Evolutionary conservation across 805 yeast genomes (phyloP).

Genomic region (Candida ascalaphidarum): DNA sequence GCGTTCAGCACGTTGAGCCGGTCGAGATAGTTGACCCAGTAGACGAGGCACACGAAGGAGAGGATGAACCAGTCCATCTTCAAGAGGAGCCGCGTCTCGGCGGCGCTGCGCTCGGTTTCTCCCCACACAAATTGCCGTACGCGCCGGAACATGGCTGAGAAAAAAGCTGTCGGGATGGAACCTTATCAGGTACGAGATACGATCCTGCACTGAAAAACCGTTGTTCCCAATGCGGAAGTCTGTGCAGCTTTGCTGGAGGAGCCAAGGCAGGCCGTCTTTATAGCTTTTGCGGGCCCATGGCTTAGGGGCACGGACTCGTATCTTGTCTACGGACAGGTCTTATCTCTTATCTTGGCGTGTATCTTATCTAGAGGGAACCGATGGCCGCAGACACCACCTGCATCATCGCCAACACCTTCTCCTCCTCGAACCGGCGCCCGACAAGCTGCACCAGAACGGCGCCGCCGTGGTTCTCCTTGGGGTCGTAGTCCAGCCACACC

Average conservation of each 20-base stretch:
- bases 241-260: too few relatives aligned
- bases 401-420: slow-evolving; percentile 42
- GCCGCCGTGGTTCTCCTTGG: slow-evolving; percentile 46
- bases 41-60: slow-evolving; percentile 31
- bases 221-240: too few relatives aligned
- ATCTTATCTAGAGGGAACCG: slow-evolving; percentile 1
- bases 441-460: slow-evolving; percentile 62
- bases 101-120: slow-evolving; percentile 18
- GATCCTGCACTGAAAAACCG: too few relatives aligned
- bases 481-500: slow-evolving; percentile 34
- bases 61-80: slow-evolving; percentile 35
- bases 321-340: too few relatives aligned
- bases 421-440: slow-evolving; percentile 54
- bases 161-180: too few relatives aligned
- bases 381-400: neutral
- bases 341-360: too few relatives aligned
- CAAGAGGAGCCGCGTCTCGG: slow-evolving; percentile 20
- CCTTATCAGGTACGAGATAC: too few relatives aligned
- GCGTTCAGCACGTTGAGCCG: slow-evolving; percentile 49
- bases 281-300: too few relatives aligned
- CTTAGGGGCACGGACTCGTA: too few relatives aligned
- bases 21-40: slow-evolving; percentile 50
- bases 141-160: neutral
- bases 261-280: too few relatives aligned
- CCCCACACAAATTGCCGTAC: slow-evolving; percentile 18